phyloP scores from a whole-genome alignment of 176 grass and related monocot genomes.

The Elymus sibiricus region DNA sequence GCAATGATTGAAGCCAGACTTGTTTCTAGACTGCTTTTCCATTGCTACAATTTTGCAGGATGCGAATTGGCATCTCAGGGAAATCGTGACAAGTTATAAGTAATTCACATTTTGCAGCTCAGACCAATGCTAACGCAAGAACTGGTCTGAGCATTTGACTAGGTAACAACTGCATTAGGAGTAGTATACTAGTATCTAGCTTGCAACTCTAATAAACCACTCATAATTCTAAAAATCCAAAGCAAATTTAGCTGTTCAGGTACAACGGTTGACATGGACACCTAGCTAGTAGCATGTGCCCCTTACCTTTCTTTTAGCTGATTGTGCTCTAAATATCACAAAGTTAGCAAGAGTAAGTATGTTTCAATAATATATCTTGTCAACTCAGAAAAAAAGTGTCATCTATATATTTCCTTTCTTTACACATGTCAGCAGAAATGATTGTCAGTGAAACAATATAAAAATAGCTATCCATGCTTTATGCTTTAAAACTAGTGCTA shows the following conservation, averaged over 20 bases:
- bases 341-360: neutral
- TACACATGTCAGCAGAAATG: neutral
- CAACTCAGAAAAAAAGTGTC: neutral
- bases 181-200: neutral
- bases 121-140: neutral
- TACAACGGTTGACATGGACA: neutral
- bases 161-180: neutral
- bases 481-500: neutral
- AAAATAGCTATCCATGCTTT: neutral
- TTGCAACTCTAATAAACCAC: neutral
- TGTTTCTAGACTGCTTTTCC: neutral
- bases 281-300: neutral
- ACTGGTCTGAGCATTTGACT: neutral
- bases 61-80: neutral
- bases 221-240: neutral
- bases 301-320: neutral
- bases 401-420: neutral
- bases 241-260: neutral
- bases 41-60: neutral
- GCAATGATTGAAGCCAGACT: conserved; percentile 1
- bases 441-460: neutral
- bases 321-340: neutral
- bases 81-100: neutral
- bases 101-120: neutral
- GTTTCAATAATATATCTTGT: neutral